Conservation (phyloP, 208 protist genomes). For the Acanthamoeba sp. region DNA sequence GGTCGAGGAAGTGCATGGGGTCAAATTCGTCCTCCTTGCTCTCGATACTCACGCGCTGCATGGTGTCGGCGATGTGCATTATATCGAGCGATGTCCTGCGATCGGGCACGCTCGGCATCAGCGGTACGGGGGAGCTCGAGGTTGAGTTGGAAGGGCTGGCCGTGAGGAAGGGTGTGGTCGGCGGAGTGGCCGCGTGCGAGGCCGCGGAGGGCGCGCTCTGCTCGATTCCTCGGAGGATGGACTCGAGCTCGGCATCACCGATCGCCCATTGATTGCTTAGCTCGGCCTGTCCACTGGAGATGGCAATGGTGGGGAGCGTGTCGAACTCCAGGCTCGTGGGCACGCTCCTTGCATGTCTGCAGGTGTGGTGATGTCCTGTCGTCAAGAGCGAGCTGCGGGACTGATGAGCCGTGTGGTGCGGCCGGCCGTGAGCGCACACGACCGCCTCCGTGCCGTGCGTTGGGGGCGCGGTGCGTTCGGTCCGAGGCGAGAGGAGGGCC, state of each 20-base stretch:
- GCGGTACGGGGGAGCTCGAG: not conserved
- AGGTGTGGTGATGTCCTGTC: not conserved
- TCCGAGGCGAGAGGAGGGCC: not conserved
- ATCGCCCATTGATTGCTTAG: not conserved
- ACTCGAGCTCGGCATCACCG: not conserved
- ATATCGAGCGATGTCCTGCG: constrained; percentile 17
- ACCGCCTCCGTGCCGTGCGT: not conserved
- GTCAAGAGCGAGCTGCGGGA: not conserved
- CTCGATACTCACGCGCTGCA: constrained; percentile 48
- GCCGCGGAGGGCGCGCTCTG: not conserved
- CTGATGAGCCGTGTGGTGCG: not conserved
- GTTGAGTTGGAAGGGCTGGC: not conserved
- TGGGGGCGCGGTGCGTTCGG: not conserved
- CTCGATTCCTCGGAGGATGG: not conserved
- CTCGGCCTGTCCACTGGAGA: too few relatives aligned
- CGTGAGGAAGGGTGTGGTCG: not conserved
- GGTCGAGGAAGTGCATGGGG: constrained; percentile 29
- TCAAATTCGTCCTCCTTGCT: constrained; percentile 34
- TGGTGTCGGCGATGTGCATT: constrained; percentile 56
- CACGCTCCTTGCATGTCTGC: not conserved
- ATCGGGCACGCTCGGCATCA: not conserved
- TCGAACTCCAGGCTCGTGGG: not conserved
- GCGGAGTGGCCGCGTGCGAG: not conserved
- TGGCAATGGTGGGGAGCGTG: not conserved
- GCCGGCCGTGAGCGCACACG: not conserved